Base-by-base conservation (phyloP, 2,329 filamentous ascomycete genomes). In the Ophiostoma sp. region DNA sequence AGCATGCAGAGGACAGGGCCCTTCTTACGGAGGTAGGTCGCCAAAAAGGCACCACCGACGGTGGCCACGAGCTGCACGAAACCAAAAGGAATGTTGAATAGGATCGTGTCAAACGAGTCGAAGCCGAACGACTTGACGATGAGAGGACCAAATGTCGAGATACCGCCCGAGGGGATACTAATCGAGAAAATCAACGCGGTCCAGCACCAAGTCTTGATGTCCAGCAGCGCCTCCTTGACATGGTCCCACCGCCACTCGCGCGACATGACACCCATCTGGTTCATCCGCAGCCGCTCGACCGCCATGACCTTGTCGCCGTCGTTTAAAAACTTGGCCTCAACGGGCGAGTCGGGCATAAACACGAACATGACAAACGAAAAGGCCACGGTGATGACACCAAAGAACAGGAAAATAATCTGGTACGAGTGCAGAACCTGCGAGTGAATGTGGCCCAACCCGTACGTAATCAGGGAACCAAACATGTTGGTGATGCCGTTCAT, bases 121-220 rank as follows among this genome's bases (percentile, higher is more conserved):
- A 86, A 88, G 3, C 86, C 87, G 72, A 88, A 88, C 0, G 83
- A 82, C 75, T 86, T 79, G 50, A 88, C 82, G 74, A 88, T 87
- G 19, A 88, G 79, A 0, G 86, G 85, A 0, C 86, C 86, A 71
- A 87, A 88, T 0, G 84, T 86, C 3, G 84, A 84, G 61, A 86
- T 85, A 8, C 88, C 88, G 4, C 88, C 88, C 45, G 85, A 87
- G 0, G 88, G 88, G 8, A 90, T 80, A 68, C 77, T 78, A 75
- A 90, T 87, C 69, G 86, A 82, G 52, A 88, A 84, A 76, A 87
- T 83, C 80, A 88, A 82, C n/a, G 78, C 76, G 39, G 89, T 85
- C 86, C 87, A 89, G 36, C 87, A 80, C 86, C 87, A 91, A 0
- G 88, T 89, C 79, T 91, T 90, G n/a, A 83, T 75, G 74, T 91